Base-by-base conservation (phyloP, 2,329 filamentous ascomycete genomes). In the Pseudocercospora cruenta region DNA sequence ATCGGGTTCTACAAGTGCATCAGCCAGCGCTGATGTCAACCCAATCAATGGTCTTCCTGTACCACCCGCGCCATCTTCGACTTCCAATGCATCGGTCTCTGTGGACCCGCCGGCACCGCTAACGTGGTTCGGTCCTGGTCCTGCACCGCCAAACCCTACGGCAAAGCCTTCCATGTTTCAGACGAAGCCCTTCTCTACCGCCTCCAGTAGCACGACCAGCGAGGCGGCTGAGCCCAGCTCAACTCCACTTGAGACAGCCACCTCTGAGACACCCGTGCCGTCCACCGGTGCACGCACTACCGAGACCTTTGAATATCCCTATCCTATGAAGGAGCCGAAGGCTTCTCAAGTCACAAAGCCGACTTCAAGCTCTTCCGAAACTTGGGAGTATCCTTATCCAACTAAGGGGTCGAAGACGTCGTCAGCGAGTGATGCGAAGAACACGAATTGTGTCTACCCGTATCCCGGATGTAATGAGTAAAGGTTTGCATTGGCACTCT, bases 381-480 rank as follows among this genome's bases (percentile, higher is more conserved):
- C 51, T 19, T 55, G 21, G 22, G 51, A 55, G 16, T 55, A 55
- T 31, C 51, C 51, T 55, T 55, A 55, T 19, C 51, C 51, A 10
- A 55, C 10, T 22, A 19, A 33, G 26, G 22, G 33, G 51, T 55
- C 51, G 26, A 31, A 55, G 26, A 55, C 51, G 9, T 31, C 24
- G 8, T 55, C 51, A 10, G 51, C 51, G 16, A 22, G 10, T 33
- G 19, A 39, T 43, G 31, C 55, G 31, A 39, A 39, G 31, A 58
- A 39, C 14, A 58, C 31, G n/a, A 36, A 58, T 16, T 58, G 55
- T 33, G 55, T 26, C n/a, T 58, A 58, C 14, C 55, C 55, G 55
- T 43, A 58, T 43, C 55, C 55, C 4, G 55, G 55, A 14, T 58
- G 55, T 33, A 33, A 58, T 43, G 55, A 58, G 55, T 58, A 54